These are phyloP conservation scores for Rhododendron henanense DNA, from an alignment of 148 eudicot genomes.

Conservation along the genomic window DNA sequence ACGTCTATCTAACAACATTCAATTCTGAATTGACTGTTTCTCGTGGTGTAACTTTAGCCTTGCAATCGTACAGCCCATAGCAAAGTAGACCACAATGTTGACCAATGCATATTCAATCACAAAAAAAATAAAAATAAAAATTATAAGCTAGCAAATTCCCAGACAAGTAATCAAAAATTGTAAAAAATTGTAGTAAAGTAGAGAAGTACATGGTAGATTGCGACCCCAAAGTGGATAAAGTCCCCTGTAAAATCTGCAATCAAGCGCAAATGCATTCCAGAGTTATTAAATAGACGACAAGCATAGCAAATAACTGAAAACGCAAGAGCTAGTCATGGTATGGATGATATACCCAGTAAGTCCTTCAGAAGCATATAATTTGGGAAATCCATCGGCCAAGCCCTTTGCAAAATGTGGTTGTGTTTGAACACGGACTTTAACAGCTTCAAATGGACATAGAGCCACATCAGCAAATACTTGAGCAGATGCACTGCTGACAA, in stretches of 20 bases:
- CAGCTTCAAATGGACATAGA: constrained; percentile 88
- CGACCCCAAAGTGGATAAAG: constrained; percentile 94
- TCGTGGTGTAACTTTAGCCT: background rate
- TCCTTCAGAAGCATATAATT: constrained; percentile 74
- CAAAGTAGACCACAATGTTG: constrained; percentile 4
- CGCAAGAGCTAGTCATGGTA: background rate
- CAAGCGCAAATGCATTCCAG: constrained; percentile 5
- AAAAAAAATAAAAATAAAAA: background rate
- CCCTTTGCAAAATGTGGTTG: constrained; percentile 78
- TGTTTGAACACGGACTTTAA: constrained; percentile 90
- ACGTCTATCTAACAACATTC: background rate
- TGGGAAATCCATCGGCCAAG: constrained; percentile 84
- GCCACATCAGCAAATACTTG: constrained; percentile 92
- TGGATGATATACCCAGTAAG: constrained; percentile 50
- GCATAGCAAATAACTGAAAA: background rate
- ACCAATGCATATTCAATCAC: background rate
- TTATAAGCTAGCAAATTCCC: background rate
- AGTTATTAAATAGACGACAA: background rate
- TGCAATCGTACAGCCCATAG: background rate
- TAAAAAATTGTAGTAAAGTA: background rate
- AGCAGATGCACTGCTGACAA: constrained; percentile 90
- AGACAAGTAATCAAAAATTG: constrained; percentile 1
- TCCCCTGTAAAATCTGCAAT: constrained; percentile 85
- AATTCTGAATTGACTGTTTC: background rate
- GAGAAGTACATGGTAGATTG: constrained; percentile 79